A percentile compares a stretch with the other conserved stretches of the same genome.
These are phyloP conservation scores for Salinomyces thailandicus DNA, from an alignment of 2,329 filamentous ascomycete species.

Conservation along the genomic window DNA sequence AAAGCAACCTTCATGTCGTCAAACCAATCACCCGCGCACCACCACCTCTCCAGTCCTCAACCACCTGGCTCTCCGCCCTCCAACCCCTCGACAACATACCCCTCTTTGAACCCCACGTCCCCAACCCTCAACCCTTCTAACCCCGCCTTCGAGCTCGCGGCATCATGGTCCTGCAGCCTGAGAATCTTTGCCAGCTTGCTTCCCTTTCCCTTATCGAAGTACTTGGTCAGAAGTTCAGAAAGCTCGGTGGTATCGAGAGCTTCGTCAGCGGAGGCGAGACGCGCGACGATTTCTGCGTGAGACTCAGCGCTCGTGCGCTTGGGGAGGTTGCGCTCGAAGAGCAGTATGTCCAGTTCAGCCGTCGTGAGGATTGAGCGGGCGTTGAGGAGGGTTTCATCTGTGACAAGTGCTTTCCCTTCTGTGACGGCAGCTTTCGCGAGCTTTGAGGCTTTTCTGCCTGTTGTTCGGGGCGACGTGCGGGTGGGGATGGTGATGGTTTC, in stretches of 20 bases:
- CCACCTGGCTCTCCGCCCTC: conserved; percentile 11
- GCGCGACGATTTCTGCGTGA: conserved; percentile 22
- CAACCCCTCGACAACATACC: conserved; percentile 17
- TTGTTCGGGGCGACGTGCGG: not conserved
- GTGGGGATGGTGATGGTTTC: not conserved
- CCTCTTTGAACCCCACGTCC: conserved; percentile 14
- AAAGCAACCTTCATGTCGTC: too few species aligned
- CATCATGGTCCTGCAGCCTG: conserved; percentile 20
- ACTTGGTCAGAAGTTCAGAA: conserved; percentile 9
- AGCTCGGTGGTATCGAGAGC: conserved; percentile 10
- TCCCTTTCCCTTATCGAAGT: conserved; percentile 11
- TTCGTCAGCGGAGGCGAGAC: conserved; percentile 15
- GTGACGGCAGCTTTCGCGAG: not conserved
- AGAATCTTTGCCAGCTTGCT: conserved; percentile 16
- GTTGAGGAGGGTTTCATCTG: conserved; percentile 16
- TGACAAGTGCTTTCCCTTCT: conserved; percentile 7
- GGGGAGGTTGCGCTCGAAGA: conserved; percentile 17
- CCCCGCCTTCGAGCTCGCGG: conserved; percentile 10
- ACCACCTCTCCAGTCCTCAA: conserved; percentile 3
- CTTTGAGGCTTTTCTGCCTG: conserved; percentile 3
- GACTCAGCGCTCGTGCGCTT: conserved; percentile 11
- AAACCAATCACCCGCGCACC: not conserved
- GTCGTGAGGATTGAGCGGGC: conserved; percentile 19
- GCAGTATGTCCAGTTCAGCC: conserved; percentile 18
- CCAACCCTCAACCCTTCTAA: conserved; percentile 6